Evolutionary conservation across 2,329 filamentous ascomycete genomes (phyloP).

Genomic region (Didymella keratinophila): DNA sequence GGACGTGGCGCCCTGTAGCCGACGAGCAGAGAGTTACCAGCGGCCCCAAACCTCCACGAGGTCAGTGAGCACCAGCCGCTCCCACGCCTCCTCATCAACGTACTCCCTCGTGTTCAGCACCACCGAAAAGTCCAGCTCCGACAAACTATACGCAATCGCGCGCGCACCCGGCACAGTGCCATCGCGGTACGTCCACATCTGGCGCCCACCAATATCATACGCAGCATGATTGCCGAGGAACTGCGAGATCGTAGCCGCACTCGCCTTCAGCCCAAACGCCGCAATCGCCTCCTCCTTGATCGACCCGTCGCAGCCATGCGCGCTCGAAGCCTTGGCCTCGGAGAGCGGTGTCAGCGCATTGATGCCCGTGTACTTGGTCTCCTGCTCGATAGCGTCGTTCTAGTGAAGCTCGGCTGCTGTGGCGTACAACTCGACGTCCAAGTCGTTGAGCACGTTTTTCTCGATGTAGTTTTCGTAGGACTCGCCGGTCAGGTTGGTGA

Average conservation of each 20-base stretch:
- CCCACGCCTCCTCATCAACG: constrained; percentile 7
- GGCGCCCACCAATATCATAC: constrained; percentile 6
- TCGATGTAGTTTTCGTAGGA: constrained; percentile 27
- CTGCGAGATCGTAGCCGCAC: constrained; percentile 24
- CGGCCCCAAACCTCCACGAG: constrained; percentile 7
- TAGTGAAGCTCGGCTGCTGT: constrained; percentile 19
- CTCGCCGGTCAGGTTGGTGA: constrained; percentile 25
- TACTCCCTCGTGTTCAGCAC: constrained; percentile 22
- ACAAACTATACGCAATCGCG: constrained; percentile 11
- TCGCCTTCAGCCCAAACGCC: constrained; percentile 27
- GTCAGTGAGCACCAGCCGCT: constrained; percentile 1
- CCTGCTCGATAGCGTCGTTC: constrained; percentile 23
- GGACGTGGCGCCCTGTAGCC: not conserved
- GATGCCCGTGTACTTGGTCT: constrained; percentile 13
- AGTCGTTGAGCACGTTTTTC: constrained; percentile 24
- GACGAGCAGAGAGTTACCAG: not conserved
- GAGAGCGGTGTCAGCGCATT: constrained; percentile 15
- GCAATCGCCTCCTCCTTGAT: constrained; percentile 30
- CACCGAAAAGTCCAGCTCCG: constrained; percentile 15
- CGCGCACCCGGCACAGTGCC: constrained; percentile 16
- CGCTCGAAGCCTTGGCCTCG: constrained; percentile 5
- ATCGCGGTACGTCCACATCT: constrained; percentile 8
- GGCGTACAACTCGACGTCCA: constrained; percentile 23
- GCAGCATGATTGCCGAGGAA: constrained; percentile 24
- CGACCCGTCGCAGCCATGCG: constrained; percentile 28